Conservation (phyloP, 345 rosid species). For the Luvunga scandens region DNA sequence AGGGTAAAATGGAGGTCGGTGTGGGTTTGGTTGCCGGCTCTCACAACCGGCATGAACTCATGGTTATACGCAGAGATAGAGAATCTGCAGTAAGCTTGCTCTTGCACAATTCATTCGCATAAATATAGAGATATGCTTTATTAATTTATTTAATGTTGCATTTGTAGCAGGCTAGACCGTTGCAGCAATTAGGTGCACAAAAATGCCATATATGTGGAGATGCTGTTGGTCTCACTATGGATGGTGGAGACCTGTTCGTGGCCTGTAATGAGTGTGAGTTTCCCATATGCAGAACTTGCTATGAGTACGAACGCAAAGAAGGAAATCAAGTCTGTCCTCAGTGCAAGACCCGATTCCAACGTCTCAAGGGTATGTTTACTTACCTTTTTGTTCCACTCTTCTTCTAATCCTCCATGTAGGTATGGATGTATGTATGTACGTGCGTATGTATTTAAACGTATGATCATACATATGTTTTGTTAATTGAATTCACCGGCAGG, state of each 20-base stretch:
- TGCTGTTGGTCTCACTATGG: conserved; percentile 35
- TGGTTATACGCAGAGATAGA: conserved; percentile 32
- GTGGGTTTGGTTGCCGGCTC: conserved; percentile 54
- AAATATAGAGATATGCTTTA: background rate
- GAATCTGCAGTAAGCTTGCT: conserved; percentile 28
- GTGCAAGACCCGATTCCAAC: conserved; percentile 61
- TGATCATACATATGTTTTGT: background rate
- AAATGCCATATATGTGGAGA: conserved; percentile 53
- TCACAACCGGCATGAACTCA: conserved; percentile 47
- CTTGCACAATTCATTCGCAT: background rate
- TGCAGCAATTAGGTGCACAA: conserved; percentile 28
- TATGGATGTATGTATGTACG: too few relatives aligned
- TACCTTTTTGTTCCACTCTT: background rate
- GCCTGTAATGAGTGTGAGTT: conserved; percentile 66
- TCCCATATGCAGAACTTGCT: conserved; percentile 59
- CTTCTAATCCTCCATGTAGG: background rate
- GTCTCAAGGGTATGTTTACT: conserved; percentile 41
- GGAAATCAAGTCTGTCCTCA: conserved; percentile 58
- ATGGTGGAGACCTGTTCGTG: conserved; percentile 50
- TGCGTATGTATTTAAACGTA: too few relatives aligned
- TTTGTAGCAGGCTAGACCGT: conserved; percentile 24
- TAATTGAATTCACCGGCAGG: conserved; percentile 30
- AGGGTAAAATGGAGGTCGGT: conserved; percentile 29
- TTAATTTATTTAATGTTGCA: background rate
- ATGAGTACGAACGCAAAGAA: conserved; percentile 55